These are phyloP conservation scores for Alternaria ventricosa DNA, from an alignment of 2,329 filamentous ascomycete species.

Conservation along the genomic window DNA sequence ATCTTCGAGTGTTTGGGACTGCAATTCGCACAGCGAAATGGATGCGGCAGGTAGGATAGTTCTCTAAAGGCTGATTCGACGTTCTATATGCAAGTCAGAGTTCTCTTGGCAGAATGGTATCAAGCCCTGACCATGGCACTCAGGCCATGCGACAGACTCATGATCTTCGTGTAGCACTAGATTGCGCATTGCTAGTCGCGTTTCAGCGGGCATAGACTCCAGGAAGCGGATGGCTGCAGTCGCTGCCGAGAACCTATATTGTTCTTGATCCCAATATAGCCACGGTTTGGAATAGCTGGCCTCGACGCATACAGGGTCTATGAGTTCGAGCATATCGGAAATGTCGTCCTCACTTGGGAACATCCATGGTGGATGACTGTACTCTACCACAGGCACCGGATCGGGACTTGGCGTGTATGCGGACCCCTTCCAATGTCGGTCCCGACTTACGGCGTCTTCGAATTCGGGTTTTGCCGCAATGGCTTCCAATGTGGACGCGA, in stretches of 20 bases:
- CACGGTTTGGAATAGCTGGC: too few species aligned
- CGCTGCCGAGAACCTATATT: neutral
- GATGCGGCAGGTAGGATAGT: neutral
- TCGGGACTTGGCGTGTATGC: too few species aligned
- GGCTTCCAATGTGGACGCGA: too few species aligned
- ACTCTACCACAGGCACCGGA: too few species aligned
- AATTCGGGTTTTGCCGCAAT: too few species aligned
- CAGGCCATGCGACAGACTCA: neutral
- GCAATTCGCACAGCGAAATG: neutral
- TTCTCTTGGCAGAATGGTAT: constrained; percentile 12
- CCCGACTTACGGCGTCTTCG: too few species aligned
- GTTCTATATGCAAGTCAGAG: neutral
- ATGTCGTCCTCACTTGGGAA: neutral
- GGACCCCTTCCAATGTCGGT: too few species aligned
- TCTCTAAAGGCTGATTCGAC: constrained; percentile 2
- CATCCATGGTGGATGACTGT: too few species aligned
- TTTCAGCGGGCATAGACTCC: neutral
- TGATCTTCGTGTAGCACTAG: neutral
- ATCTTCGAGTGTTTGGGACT: too few species aligned
- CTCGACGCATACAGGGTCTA: neutral
- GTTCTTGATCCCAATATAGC: neutral
- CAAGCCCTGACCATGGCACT: constrained; percentile 11
- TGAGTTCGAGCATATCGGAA: neutral
- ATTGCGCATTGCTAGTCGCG: neutral
- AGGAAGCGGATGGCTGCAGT: neutral